Evolutionary conservation across 257 asterid species (phyloP), one percentile per base, ranked within the genome.

Genomic region (Fraxinus excelsior): DNA sequence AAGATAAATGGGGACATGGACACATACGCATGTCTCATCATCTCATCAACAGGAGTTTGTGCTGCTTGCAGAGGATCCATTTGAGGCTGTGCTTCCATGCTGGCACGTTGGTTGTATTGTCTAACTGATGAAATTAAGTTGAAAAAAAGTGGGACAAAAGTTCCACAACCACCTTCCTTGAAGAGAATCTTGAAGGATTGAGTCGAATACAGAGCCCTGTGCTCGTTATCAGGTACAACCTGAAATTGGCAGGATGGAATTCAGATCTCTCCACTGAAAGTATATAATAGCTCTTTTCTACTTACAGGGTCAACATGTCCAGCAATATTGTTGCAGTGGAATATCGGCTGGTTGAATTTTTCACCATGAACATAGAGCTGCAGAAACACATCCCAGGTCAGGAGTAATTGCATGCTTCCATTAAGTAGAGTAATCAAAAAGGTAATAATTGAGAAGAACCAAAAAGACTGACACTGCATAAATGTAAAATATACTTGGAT

Each of bases 141-240:
- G 85, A 93, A 90, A 85, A 96, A 93, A 34, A 96, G 81, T 13
- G 99, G 98, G 79, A 96, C 71, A 67, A 93, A 93, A 37, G 99
- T 96, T 77, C 99, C 99, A 88, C 99, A 96, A 21, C 99, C 99
- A 2, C 99, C 99, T 78, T 93, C 99, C 84, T 93, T 96, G 89
- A 96, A 96, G 85, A 96, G 86, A 76, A 96, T 96, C 88, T 93
- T 96, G 91, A 91, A 90, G 26, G 97, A 82, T 32, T 93, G 97
- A 35, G 98, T 83, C 26, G 98, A 96, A 78, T 90, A 90, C 49
- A 96, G 86, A 71, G 97, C 98, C 82, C 92, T 83, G 21, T 90
- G 78, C 74, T 93, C 98, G 37, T 84, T 85, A 0, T 93, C 97
- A 0, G 99, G 99, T 79, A 93, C 96, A 76, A 96, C 97, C 98